Percentiles rank a stretch among this genome's conserved stretches.
Conservation (phyloP, 1,139 yeast species). For the Debaryomyces sp. region DNA sequence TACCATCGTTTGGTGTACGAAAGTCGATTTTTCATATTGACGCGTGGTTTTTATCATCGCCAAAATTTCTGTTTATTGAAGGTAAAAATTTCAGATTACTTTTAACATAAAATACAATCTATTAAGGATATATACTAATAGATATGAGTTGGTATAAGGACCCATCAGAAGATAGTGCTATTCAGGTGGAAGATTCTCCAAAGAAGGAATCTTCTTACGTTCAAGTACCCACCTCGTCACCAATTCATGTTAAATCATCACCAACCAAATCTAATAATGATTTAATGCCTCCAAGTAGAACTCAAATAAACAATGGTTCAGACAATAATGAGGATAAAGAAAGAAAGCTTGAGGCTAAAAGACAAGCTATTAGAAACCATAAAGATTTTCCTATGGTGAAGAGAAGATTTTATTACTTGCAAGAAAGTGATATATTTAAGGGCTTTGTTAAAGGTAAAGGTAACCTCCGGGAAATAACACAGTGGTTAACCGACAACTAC, state of each 20-base stretch:
- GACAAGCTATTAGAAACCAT: conserved; percentile 45
- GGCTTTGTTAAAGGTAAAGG: conserved; percentile 65
- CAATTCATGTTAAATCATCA: conserved; percentile 29
- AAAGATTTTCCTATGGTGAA: conserved; percentile 52
- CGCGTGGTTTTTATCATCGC: conserved; percentile 6
- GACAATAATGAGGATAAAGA: conserved; percentile 26
- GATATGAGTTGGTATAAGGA: conserved; percentile 36
- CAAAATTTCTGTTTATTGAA: conserved; percentile 1
- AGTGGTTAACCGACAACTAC: conserved; percentile 46
- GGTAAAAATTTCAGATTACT: not conserved
- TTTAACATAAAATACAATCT: not conserved
- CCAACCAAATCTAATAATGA: conserved; percentile 18
- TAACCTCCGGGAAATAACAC: conserved; percentile 56
- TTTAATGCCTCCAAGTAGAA: conserved; percentile 17
- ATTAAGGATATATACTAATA: not conserved
- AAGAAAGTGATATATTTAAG: conserved; percentile 56
- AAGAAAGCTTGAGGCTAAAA: conserved; percentile 34
- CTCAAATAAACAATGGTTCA: conserved; percentile 8
- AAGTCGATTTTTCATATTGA: not conserved
- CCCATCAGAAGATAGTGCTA: conserved; percentile 22
- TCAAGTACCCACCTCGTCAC: conserved; percentile 45
- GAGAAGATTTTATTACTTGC: conserved; percentile 48
- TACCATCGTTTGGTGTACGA: not conserved
- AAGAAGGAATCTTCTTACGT: conserved; percentile 21
- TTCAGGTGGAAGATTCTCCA: conserved; percentile 22